phyloP scores from a whole-genome alignment of 495 filamentous ascomycete genomes.

The Penicillium nucicola region DNA sequence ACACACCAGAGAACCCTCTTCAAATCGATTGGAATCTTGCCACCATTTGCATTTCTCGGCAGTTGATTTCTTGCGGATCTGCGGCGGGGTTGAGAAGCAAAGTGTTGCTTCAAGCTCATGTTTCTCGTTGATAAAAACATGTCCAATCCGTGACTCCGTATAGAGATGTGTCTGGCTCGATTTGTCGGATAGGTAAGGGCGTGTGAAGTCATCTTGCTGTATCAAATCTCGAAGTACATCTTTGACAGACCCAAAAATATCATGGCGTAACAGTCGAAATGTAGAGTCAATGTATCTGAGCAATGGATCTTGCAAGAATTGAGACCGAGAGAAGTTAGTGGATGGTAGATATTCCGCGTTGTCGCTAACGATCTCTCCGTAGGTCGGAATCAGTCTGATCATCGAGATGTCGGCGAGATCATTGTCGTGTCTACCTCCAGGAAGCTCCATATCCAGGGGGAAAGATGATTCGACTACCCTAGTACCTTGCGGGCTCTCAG shows the following conservation, averaged over 20 bases:
- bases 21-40: conserved; percentile 11
- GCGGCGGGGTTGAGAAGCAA: conserved; percentile 4
- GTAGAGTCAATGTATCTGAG: conserved; percentile 12
- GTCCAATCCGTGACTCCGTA: not conserved
- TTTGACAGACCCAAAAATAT: conserved; percentile 13
- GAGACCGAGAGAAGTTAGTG: conserved; percentile 9
- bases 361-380: conserved; percentile 7
- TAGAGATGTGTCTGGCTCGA: conserved; percentile 8
- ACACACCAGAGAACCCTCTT: conserved; percentile 12
- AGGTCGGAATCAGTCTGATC: conserved; percentile 13
- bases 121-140: conserved; percentile 12
- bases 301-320: conserved; percentile 4
- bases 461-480: conserved; percentile 1
- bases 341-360: conserved; percentile 14
- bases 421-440: conserved; percentile 16
- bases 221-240: conserved; percentile 7
- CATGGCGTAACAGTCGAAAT: conserved; percentile 12
- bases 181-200: not conserved
- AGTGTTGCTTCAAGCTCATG: conserved; percentile 11
- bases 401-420: conserved; percentile 13
- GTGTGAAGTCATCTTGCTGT: conserved; percentile 24
- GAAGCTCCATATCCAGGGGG: conserved; percentile 12
- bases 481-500: not conserved
- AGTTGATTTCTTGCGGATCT: conserved; percentile 4
- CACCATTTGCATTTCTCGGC: conserved; percentile 11